Percentiles rank a stretch among this genome's conserved stretches.
Evolutionary conservation across 2,329 filamentous ascomycete species (phyloP).

Genomic region (Fusarium miscanthi): DNA sequence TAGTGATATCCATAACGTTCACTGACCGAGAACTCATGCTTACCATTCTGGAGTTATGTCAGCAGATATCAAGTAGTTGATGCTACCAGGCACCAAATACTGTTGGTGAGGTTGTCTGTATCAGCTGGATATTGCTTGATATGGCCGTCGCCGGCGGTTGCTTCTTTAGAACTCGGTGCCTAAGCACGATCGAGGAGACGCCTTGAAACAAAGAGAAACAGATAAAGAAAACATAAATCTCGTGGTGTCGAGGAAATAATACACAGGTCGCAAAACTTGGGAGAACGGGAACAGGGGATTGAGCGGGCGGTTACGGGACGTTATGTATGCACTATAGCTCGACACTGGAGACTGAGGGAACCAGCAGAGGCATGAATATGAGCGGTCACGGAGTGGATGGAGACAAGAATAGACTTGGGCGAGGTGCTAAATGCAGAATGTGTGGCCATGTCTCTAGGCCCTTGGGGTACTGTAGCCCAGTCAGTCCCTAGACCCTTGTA

Average conservation of each 20-base stretch:
- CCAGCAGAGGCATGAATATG: conserved; percentile 32
- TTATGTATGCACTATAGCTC: conserved; percentile 59
- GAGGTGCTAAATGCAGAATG: conserved; percentile 31
- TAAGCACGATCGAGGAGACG: conserved; percentile 37
- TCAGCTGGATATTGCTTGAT: conserved; percentile 29
- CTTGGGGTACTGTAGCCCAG: conserved; percentile 28
- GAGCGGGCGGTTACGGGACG: conserved; percentile 58
- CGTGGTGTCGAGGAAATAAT: conserved; percentile 49
- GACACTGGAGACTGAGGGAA: conserved; percentile 36
- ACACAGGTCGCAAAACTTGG: conserved; percentile 56
- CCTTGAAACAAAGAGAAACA: conserved; percentile 47
- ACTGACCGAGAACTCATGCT: conserved; percentile 17
- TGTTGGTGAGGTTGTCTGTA: conserved; percentile 29
- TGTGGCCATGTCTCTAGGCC: conserved; percentile 34
- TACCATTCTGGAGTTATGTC: conserved; percentile 49
- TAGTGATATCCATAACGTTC: background rate
- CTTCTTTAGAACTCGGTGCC: conserved; percentile 41
- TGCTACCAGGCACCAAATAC: conserved; percentile 34
- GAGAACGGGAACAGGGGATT: conserved; percentile 48
- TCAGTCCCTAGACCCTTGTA: conserved; percentile 33
- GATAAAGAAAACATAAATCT: conserved; percentile 46
- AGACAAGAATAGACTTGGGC: conserved; percentile 44
- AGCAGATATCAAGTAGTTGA: conserved; percentile 14
- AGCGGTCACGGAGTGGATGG: conserved; percentile 40
- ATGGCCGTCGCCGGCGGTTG: conserved; percentile 54